Conservation (phyloP, 169 alveolate genomes). For the Neospora caninum region DNA sequence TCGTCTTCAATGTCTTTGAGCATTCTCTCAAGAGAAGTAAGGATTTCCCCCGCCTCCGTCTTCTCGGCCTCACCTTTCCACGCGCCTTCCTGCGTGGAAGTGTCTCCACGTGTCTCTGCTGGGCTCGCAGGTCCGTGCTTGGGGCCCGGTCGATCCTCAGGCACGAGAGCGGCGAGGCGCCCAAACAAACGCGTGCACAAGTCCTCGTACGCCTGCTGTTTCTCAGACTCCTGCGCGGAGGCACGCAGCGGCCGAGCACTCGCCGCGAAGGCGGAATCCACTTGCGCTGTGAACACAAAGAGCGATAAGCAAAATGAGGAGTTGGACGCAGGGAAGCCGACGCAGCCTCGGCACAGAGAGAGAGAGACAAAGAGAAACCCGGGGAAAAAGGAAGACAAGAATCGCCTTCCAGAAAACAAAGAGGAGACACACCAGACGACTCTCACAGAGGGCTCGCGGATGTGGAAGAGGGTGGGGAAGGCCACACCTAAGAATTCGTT, state of each 20-base stretch:
- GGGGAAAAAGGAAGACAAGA: too few relatives aligned
- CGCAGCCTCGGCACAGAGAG: too few relatives aligned
- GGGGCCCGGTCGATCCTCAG: neutral
- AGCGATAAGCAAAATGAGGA: too few relatives aligned
- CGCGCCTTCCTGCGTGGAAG: neutral
- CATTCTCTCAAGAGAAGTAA: conserved; percentile 44
- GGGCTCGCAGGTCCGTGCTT: neutral
- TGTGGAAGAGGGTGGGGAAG: too few relatives aligned
- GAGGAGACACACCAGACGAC: too few relatives aligned
- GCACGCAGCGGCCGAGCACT: neutral
- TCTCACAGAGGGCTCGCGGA: too few relatives aligned
- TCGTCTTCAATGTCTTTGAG: conserved; percentile 36
- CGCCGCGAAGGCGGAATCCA: neutral
- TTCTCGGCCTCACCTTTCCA: neutral
- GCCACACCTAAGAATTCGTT: too few relatives aligned
- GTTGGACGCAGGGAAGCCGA: too few relatives aligned
- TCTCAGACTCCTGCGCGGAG: neutral
- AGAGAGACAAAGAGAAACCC: too few relatives aligned
- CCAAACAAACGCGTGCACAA: neutral
- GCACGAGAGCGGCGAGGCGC: neutral
- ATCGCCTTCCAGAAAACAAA: too few relatives aligned
- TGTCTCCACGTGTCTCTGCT: too few relatives aligned
- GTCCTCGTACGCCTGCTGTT: conserved; percentile 5
- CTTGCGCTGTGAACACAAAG: too few relatives aligned
- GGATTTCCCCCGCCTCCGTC: conserved; percentile 13